Evolutionary conservation across 2,329 filamentous ascomycete species (phyloP), one percentile per base, ranked within the genome.

Genomic region (Sclerotinia borealis): DNA sequence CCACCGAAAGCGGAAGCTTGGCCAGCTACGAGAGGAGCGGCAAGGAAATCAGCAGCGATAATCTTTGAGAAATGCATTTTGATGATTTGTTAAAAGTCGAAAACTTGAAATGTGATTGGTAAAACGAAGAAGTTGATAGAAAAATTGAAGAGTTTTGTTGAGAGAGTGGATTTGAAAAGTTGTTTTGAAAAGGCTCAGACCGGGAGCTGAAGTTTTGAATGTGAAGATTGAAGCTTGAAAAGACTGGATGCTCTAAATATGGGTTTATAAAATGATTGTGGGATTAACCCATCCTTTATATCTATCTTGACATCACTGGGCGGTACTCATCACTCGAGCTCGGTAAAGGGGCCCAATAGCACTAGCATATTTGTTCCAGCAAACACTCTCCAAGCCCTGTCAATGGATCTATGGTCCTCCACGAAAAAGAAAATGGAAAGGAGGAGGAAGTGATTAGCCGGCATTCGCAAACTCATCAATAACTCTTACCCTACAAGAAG

Each of bases 201-300:
- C 59, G 54, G 59, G 59, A 61, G 49, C 59, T 55, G 15, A 47
- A 55, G 19, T 45, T 39, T 25, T 54, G 22, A 31, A 61, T 54
- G 9, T 19, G 50, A 54, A 47, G 50, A 54, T 39, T 27, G 34
- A 41, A 54, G 36, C 51, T 54, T 59, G 45, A 47, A 61, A 55
- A 54, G 59, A 47, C 59, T 47, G 59, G 27, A 61, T 61, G 59
- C 49, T 61, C 29, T 55, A 48, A 55, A 39, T 54, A 48, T 61
- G 59, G 10, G 17, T 55, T 61, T 47, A 8, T 11, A 27, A 54
- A 34, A 5, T 19, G n/a, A 27, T 17, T 19, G 15, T 52, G 48
- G 47, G 49, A 37, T 27, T 27, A 1, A 25, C 1, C n/a, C 49
- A 43, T 29, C 37, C 31, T 55, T 54, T 61, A 61, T 61, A 61